Base-by-base conservation (phyloP, 768 basidiomycete species). In the Ramaria sp. region DNA sequence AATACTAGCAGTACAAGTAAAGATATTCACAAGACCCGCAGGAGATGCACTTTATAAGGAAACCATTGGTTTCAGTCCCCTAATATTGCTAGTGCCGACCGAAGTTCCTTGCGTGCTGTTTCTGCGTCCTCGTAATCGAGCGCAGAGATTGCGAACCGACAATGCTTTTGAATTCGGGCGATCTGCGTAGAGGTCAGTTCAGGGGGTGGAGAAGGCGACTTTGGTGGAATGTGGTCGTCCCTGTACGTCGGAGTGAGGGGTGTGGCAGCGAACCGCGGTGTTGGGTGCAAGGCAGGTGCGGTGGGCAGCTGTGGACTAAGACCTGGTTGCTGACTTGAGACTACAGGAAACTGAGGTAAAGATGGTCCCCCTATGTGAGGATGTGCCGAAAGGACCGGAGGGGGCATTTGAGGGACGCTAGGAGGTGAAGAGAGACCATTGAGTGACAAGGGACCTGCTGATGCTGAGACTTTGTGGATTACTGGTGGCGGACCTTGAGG, bases 61-160 rank as follows among this genome's bases (percentile, higher is more conserved):
- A 18, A 34, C 2, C 28, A 15, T 34, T 12, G 5, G 42, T 41
- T 44, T 68, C 63, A 78, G 3, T 72, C 82, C 22, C 81, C 85
- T 20, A 91, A 70, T 32, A 79, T 67, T 30, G 72, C 73, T 58
- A 99, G 68, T 13, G 95, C 95, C 34, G 78, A 73, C 59, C 78
- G 74, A 60, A 99, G 68, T 68, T 99, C 92, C 64, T 78, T 83
- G 63, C 78, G 76, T 16, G 95, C 95, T 61, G 88, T 87, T 59
- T 87, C 85, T 9, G 75, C 74, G 67, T 99, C 95, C 64, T 98
- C 95, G 65, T 94, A 97, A 64, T 97, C 92, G 52, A 99, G 72
- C n/a, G 96, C 82, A 28, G 88, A 91, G 55, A 97, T 89, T 6
- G 95, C 95, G 70, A 86, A 96, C 51, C 79, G 78, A 61, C 92